Evolutionary conservation across 192 early-diverging fungal genomes (phyloP).

Genomic region (Linnemannia schmuckeri): DNA sequence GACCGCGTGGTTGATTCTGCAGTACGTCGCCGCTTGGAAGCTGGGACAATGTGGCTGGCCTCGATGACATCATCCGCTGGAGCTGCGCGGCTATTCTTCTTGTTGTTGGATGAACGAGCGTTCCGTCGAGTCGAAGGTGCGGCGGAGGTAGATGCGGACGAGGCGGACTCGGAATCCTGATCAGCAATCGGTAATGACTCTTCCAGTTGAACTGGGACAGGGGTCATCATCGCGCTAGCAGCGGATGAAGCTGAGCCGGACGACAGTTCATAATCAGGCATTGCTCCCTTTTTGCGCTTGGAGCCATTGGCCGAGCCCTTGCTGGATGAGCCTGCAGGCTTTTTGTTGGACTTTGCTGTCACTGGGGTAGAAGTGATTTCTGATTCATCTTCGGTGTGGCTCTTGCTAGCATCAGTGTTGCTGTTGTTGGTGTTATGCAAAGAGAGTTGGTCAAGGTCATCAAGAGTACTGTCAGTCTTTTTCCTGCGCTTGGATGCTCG

Average conservation of each 20-base stretch:
- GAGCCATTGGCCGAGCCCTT: background rate
- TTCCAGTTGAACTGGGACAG: background rate
- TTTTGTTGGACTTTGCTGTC: conserved; percentile 3
- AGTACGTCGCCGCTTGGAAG: conserved; percentile 4
- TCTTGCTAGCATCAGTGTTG: background rate
- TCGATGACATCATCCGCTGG: background rate
- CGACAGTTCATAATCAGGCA: background rate
- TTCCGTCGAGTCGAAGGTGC: background rate
- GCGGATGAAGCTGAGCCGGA: background rate
- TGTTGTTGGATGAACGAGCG: background rate
- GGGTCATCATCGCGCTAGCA: background rate
- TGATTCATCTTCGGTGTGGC: background rate
- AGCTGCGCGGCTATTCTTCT: background rate
- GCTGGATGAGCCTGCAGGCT: background rate
- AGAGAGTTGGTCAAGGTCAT: conserved; percentile 23
- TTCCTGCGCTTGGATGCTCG: conserved; percentile 51
- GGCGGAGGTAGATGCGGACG: background rate
- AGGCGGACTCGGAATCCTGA: conserved; percentile 1
- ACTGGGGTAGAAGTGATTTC: background rate
- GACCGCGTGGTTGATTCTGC: background rate
- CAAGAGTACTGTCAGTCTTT: conserved; percentile 29
- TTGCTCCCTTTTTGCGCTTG: conserved; percentile 1
- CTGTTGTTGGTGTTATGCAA: background rate
- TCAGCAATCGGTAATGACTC: background rate
- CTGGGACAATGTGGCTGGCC: background rate